Evolutionary conservation across 1,284 basidiomycete species (phyloP).

Genomic region (Ustilago curta): DNA sequence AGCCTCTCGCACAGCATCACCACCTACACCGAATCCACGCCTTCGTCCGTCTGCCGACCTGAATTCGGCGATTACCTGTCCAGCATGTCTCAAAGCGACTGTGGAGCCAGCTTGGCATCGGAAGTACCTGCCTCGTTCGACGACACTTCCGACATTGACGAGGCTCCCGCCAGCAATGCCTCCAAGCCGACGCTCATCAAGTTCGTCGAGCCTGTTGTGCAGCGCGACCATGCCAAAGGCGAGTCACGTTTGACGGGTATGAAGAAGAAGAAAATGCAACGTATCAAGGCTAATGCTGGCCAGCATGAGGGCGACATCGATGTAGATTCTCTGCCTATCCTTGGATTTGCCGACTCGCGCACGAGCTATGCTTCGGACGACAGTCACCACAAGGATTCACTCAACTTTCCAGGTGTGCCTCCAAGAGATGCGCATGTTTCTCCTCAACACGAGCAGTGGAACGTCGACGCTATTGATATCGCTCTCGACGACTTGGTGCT

Average conservation of each 20-base stretch:
- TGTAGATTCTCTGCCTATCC: slow-evolving; percentile 31
- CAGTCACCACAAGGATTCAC: slow-evolving; percentile 12
- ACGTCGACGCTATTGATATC: slow-evolving; percentile 45
- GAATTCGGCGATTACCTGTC: slow-evolving; percentile 30
- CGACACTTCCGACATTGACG: slow-evolving; percentile 43
- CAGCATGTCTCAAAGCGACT: slow-evolving; percentile 29
- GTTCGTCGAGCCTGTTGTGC: slow-evolving; percentile 48
- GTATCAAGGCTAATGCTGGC: slow-evolving; percentile 7
- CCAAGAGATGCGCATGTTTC: slow-evolving; percentile 2
- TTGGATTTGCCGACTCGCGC: slow-evolving; percentile 27
- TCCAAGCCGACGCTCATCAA: slow-evolving; percentile 36
- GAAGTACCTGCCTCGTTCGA: slow-evolving; percentile 31
- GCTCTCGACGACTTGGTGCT: slow-evolving; percentile 41
- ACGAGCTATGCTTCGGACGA: slow-evolving; percentile 12
- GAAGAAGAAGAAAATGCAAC: slow-evolving; percentile 43
- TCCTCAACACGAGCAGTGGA: slow-evolving; percentile 35
- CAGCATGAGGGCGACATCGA: slow-evolving; percentile 11
- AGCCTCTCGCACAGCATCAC: slow-evolving; percentile 44
- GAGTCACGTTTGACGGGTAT: slow-evolving; percentile 35
- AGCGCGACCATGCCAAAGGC: slow-evolving; percentile 19
- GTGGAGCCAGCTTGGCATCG: slow-evolving; percentile 28
- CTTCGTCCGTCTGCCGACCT: slow-evolving; percentile 35
- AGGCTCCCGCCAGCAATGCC: slow-evolving; percentile 3
- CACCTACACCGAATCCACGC: slow-evolving; percentile 43
- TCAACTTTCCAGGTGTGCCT: slow-evolving; percentile 39